These are phyloP conservation scores for Mrakia hoshinonis DNA, from an alignment of 768 basidiomycete genomes.

Conservation along the genomic window DNA sequence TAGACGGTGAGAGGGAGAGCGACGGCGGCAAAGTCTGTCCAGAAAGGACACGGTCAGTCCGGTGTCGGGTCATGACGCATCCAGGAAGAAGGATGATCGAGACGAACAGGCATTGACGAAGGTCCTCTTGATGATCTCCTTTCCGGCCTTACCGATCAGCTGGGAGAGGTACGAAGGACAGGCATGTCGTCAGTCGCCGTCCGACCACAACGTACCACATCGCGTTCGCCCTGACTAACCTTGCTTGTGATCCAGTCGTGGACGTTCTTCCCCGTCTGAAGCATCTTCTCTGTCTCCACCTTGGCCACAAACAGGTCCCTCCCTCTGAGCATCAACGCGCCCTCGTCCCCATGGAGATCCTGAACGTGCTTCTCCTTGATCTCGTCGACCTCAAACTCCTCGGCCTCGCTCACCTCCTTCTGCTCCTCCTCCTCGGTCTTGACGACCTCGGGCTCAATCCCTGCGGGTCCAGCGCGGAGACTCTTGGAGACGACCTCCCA, in stretches of 20 bases:
- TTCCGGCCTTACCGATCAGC: constrained; percentile 38
- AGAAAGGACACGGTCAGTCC: constrained; percentile 8
- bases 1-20: constrained; percentile 33
- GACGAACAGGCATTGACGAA: constrained; percentile 42
- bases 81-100: constrained; percentile 33
- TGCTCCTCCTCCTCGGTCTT: not conserved
- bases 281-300: constrained; percentile 34
- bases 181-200: not conserved
- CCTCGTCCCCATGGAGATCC: constrained; percentile 5
- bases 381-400: not conserved
- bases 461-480: not conserved
- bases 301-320: constrained; percentile 26
- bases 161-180: constrained; percentile 30
- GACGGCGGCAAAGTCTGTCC: constrained; percentile 28
- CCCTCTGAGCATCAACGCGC: constrained; percentile 9
- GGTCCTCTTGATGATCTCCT: constrained; percentile 45
- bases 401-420: not conserved
- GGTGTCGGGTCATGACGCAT: constrained; percentile 19
- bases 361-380: constrained; percentile 19
- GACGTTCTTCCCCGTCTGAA: constrained; percentile 37
- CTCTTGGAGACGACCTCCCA: constrained; percentile 31
- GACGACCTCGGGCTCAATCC: not conserved
- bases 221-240: not conserved
- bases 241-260: constrained; percentile 36
- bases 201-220: not conserved